Evolutionary conservation across 768 basidiomycete species (phyloP), one percentile per base, ranked within the genome.

Genomic region (Tylopilus sp.): DNA sequence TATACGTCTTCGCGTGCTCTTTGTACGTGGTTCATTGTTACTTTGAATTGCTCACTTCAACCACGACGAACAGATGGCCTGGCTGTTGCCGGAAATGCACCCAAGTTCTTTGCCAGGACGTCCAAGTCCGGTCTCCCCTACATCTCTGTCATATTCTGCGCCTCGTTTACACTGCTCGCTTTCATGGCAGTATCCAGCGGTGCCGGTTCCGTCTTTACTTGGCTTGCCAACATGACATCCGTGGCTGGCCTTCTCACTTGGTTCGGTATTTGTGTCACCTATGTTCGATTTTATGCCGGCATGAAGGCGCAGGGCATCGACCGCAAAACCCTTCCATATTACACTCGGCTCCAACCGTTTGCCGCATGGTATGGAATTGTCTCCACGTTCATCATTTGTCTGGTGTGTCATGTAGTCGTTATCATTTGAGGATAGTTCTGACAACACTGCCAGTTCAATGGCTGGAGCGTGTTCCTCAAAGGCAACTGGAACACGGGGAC

Each of bases 1-100:
- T 95, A 92, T 72, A 94, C 91, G 4, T 86, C 86, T 41, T 93
- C 92, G 17, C 83, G 89, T 48, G 88, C 88, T 0, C 77, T 98
- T 9, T 95, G 88, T 89, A 55, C 59, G 85, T 75, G 28, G 20
- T 17, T 5, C 8, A n/a, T 7, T 26, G 10, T 11, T 22, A 39
- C 6, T 1, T 38, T 20, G 36, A 31, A 13, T 31, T 11, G 31
- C 31, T 31, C 12, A 31, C 31, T 31, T 13, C 21, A 18, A 51
- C 21, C 18, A 20, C 18, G 6, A 39, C 13, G 30, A 30, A 23
- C 53, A 88, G 88, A 95, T 68, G 92, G 91, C 47, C 78, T 98
- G 50, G 87, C 94, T 22, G 60, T 77, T 15, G 75, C 81, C 31
- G 86, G 88, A 3, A 91, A 92, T 65, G 94, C 94, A 0, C 95